Base-by-base conservation (phyloP, 306 rosid genomes). In the Medicago lupulina region DNA sequence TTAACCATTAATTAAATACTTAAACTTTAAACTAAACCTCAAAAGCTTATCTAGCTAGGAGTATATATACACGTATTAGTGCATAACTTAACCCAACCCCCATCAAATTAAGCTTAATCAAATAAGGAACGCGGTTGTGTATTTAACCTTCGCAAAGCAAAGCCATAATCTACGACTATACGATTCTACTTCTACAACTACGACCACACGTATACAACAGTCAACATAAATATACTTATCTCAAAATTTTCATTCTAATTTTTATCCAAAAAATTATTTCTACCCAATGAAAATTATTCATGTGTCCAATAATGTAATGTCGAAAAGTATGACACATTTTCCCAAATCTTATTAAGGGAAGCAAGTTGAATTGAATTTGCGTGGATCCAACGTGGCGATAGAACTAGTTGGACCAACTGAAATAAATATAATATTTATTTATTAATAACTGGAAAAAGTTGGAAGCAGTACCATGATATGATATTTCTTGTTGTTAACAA, bases 301-400 rank as follows among this genome's bases (percentile, higher is more conserved):
- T 3, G 70, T 80, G 79, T 67, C 23, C 18, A 79, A 10, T 2
- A 70, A n/a, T 54, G 71, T 65, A 65, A 41, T 62, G 44, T 19
- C 49, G 16, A 16, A 46, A 38, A 3, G 54, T 21, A 2, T 9
- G 19, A 15, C 66, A 51, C 68, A 39, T 68, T 68, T 67, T 25
- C 6, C 41, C 1, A 2, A 4, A 0, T 60, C 28, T n/a, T n/a
- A 3, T 25, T 25, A 60, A 60, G 19, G 11, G 28, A 31, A 31
- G 67, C 39, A 57, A 23, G 28, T 23, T 61, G 83, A 39, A 73
- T 7, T 58, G 53, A 66, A 11, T 0, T 39, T 8, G 80, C 87
- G 87, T 89, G 96, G 87, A 85, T 74, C 84, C 54, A 47, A 88
- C 89, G 92, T 86, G 92, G 91, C 63, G 14, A 14, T 13, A 12